Conservation (phyloP, 2,329 filamentous ascomycete species). For the Microdochium bolleyi region DNA sequence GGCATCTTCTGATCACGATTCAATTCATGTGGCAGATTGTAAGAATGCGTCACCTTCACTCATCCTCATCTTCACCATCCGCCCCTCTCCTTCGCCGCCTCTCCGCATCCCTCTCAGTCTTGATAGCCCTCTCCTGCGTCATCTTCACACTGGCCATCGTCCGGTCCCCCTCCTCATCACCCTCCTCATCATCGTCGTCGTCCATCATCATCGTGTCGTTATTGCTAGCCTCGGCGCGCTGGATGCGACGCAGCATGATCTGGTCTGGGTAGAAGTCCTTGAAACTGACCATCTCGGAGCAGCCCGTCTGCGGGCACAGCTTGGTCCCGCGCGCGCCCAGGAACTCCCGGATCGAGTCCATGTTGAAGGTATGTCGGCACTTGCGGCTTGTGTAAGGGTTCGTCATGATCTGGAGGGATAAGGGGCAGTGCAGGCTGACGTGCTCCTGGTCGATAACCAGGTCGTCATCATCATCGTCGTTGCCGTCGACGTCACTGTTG, state of each 20-base stretch:
- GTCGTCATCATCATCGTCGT: constrained; percentile 48
- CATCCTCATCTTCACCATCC: constrained; percentile 5
- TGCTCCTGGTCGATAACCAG: constrained; percentile 57
- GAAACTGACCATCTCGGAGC: constrained; percentile 44
- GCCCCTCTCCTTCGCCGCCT: constrained; percentile 7
- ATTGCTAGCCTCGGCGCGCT: constrained; percentile 30
- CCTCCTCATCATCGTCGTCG: constrained; percentile 33
- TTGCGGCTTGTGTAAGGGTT: constrained; percentile 59
- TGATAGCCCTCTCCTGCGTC: constrained; percentile 8
- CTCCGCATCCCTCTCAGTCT: constrained; percentile 10
- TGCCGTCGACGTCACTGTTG: constrained; percentile 30
- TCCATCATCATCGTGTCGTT: constrained; percentile 30
- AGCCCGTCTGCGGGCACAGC: constrained; percentile 59
- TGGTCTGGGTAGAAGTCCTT: constrained; percentile 49
- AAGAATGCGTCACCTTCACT: constrained; percentile 1
- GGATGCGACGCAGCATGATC: constrained; percentile 48
- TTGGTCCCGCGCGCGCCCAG: constrained; percentile 28
- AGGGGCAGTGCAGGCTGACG: constrained; percentile 60
- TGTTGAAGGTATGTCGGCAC: constrained; percentile 70
- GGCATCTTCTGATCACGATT: too few species aligned
- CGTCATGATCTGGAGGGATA: constrained; percentile 56
- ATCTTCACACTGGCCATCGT: constrained; percentile 12
- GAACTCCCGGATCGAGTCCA: constrained; percentile 50
- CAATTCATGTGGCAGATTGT: too few species aligned
- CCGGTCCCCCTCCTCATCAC: constrained; percentile 26